A percentile compares a stretch with the other conserved stretches of the same genome.
phyloP scores from a whole-genome alignment of 2,329 filamentous ascomycete genomes.

The Elsinoe ampelina region DNA sequence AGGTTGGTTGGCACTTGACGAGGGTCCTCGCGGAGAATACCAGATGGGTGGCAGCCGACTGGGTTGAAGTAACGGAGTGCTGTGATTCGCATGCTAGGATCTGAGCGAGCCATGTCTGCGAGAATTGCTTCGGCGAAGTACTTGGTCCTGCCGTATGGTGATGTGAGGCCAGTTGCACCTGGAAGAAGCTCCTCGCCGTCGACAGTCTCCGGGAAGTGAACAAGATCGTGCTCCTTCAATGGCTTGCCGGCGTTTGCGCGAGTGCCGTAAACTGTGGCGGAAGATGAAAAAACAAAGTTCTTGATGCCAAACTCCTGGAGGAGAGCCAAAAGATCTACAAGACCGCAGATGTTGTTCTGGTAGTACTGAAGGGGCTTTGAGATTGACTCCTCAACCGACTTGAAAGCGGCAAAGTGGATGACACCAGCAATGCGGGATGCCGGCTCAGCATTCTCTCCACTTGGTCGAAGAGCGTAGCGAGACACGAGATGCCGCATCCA shows the following conservation, averaged over 20 bases:
- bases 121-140: conserved; percentile 60
- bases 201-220: conserved; percentile 29
- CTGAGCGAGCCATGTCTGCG: conserved; percentile 50
- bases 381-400: conserved; percentile 57
- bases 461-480: conserved; percentile 23
- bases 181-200: conserved; percentile 32
- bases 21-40: conserved; percentile 55
- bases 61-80: conserved; percentile 61
- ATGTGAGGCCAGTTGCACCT: conserved; percentile 50
- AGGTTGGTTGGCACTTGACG: conserved; percentile 53
- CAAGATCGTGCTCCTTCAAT: conserved; percentile 21
- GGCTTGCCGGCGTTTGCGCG: conserved; percentile 20
- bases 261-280: conserved; percentile 55
- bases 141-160: conserved; percentile 58
- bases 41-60: conserved; percentile 55
- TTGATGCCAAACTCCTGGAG: conserved; percentile 53
- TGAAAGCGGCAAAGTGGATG: conserved; percentile 62
- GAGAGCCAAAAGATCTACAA: conserved; percentile 50
- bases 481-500: conserved; percentile 29
- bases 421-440: conserved; percentile 50
- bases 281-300: conserved; percentile 59
- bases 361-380: conserved; percentile 54
- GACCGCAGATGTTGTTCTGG: conserved; percentile 56
- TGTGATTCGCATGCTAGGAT: conserved; percentile 54
- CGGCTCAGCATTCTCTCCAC: conserved; percentile 23